A percentile compares a stretch with the other conserved stretches of the same genome.
Evolutionary conservation across 768 basidiomycete species (phyloP).

Genomic region (Saitozyma podzolica): DNA sequence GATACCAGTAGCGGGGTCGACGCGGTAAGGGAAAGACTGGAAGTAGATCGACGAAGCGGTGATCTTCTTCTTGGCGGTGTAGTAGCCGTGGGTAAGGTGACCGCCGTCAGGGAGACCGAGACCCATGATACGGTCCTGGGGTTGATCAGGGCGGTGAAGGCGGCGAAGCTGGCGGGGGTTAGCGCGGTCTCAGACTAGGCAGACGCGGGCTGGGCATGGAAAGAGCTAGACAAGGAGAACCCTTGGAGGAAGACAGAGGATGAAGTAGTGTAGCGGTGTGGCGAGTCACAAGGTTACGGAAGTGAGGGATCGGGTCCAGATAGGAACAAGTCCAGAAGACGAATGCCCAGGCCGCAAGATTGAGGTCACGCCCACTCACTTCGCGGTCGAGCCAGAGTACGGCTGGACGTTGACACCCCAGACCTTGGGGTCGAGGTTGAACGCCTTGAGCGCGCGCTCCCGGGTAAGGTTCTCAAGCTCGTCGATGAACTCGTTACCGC

Average conservation of each 20-base stretch:
- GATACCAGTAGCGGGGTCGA: slow-evolving; percentile 73
- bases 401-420: slow-evolving; percentile 99
- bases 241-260: too few species aligned
- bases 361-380: slow-evolving; percentile 60
- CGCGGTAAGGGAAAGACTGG: slow-evolving; percentile 91
- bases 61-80: slow-evolving; percentile 99
- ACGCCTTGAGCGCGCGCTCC: slow-evolving; percentile 91
- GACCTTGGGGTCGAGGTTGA: slow-evolving; percentile 79
- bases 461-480: slow-evolving; percentile 93
- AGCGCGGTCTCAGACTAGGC: not conserved
- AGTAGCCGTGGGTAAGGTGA: slow-evolving; percentile 96
- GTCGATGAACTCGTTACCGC: slow-evolving; percentile 92
- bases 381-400: slow-evolving; percentile 79
- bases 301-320: too few species aligned
- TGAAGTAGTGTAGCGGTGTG: too few species aligned
- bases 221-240: too few species aligned
- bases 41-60: slow-evolving; percentile 99
- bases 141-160: slow-evolving; percentile 90
- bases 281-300: too few species aligned
- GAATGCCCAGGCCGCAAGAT: too few species aligned
- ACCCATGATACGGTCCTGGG: slow-evolving; percentile 98
- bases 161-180: slow-evolving; percentile 72
- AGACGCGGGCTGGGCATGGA: not conserved
- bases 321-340: too few species aligned
- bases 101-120: slow-evolving; percentile 97